Evolutionary conservation across 768 basidiomycete genomes (phyloP).

Genomic region (Dendrothele bispora): DNA sequence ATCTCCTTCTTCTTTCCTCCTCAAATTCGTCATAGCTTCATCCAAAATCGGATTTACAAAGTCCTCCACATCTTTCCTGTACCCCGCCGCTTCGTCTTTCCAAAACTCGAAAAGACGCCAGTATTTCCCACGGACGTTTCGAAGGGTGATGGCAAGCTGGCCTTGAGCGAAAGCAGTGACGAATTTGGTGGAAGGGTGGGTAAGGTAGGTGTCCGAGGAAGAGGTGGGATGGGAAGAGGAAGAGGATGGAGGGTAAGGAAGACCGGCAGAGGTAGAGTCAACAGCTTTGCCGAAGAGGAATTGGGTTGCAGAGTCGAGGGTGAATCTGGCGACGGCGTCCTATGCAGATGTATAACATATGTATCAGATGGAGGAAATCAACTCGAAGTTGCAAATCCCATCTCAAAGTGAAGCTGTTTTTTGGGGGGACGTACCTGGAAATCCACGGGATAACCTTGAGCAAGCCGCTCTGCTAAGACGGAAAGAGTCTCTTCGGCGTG

Average conservation of each 20-base stretch:
- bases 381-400: background rate
- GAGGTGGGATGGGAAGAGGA: slow-evolving; percentile 15
- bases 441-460: slow-evolving; percentile 51
- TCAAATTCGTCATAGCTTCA: slow-evolving; percentile 45
- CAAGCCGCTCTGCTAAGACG: slow-evolving; percentile 40
- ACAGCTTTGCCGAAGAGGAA: slow-evolving; percentile 56
- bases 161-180: slow-evolving; percentile 49
- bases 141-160: slow-evolving; percentile 39
- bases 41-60: slow-evolving; percentile 55
- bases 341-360: too few species aligned
- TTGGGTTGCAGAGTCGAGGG: slow-evolving; percentile 57
- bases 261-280: slow-evolving; percentile 42
- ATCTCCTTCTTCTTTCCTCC: slow-evolving; percentile 29
- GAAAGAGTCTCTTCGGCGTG: slow-evolving; percentile 48
- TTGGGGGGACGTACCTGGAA: slow-evolving; percentile 40
- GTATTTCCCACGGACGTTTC: slow-evolving; percentile 38
- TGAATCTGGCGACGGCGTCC: slow-evolving; percentile 58
- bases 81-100: slow-evolving; percentile 43
- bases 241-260: slow-evolving; percentile 45
- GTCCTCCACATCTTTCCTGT: slow-evolving; percentile 46
- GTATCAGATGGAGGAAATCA: too few species aligned
- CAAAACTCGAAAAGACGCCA: slow-evolving; percentile 59
- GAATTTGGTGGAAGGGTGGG: slow-evolving; percentile 41
- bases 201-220: slow-evolving; percentile 16
- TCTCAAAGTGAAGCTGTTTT: too few species aligned